Conservation (phyloP, 1,284 basidiomycete genomes). For the Erythrobasidium hasegawianum region DNA sequence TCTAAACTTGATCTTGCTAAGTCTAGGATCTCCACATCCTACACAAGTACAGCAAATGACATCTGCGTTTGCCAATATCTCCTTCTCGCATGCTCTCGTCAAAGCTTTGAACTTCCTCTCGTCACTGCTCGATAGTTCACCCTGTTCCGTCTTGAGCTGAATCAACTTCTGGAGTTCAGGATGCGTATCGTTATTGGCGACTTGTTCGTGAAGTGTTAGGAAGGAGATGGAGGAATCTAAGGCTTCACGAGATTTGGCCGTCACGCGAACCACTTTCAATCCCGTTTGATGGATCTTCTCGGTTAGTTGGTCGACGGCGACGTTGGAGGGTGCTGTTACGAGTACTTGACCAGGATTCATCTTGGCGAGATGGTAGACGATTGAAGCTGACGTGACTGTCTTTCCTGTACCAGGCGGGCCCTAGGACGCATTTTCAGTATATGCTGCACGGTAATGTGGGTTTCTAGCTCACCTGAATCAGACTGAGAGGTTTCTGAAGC, state of each 20-base stretch:
- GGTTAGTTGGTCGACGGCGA: conserved; percentile 97
- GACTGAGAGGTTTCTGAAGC: conserved; percentile 92
- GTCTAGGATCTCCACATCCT: conserved; percentile 89
- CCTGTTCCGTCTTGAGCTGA: conserved; percentile 93
- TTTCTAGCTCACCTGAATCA: conserved; percentile 76
- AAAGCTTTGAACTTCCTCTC: conserved; percentile 97
- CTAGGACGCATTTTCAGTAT: no score
- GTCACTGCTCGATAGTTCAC: conserved; percentile 91
- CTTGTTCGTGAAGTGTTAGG: conserved; percentile 94
- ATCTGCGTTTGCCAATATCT: conserved; percentile 90
- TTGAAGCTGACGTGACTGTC: conserved; percentile 98
- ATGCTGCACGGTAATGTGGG: no score
- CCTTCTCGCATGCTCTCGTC: conserved; percentile 91
- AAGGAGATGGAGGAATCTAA: conserved; percentile 89
- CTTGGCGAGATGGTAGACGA: conserved; percentile 96
- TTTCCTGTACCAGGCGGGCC: conserved; percentile 98
- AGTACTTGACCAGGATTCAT: conserved; percentile 99
- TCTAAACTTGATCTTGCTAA: conserved; percentile 95
- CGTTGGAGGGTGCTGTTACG: conserved; percentile 98
- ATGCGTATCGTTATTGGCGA: conserved; percentile 76
- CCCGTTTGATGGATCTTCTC: conserved; percentile 98
- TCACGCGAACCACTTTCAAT: conserved; percentile 93
- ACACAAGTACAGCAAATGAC: conserved; percentile 99
- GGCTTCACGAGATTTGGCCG: conserved; percentile 96
- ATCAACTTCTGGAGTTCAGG: conserved; percentile 96